These are phyloP conservation scores for Pezicula neosporulosa DNA, from an alignment of 2,329 filamentous ascomycete genomes.

Conservation along the genomic window DNA sequence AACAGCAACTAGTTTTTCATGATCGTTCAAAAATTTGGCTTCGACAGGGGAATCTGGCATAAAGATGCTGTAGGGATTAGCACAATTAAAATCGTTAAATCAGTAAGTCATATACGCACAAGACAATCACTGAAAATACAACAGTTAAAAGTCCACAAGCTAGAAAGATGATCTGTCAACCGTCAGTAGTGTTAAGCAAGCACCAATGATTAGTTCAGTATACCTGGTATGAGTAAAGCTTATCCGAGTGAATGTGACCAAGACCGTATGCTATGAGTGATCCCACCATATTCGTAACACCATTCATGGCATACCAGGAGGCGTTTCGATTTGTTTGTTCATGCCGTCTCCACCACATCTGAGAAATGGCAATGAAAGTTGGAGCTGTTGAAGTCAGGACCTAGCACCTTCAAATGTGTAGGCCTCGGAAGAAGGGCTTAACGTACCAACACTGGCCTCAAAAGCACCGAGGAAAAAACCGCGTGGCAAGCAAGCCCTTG, in stretches of 20 bases:
- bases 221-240: slow-evolving; percentile 31
- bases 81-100: not conserved
- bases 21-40: slow-evolving; percentile 43
- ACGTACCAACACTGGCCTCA: slow-evolving; percentile 18
- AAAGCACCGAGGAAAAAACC: slow-evolving; percentile 40
- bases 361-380: slow-evolving; percentile 53
- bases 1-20: slow-evolving; percentile 50
- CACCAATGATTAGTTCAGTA: not conserved
- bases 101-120: slow-evolving; percentile 14
- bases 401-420: not conserved
- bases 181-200: not conserved
- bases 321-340: slow-evolving; percentile 56
- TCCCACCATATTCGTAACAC: slow-evolving; percentile 35
- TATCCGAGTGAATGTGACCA: slow-evolving; percentile 49
- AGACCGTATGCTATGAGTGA: slow-evolving; percentile 37
- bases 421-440: too few species aligned
- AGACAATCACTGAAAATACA: slow-evolving; percentile 40
- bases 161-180: slow-evolving; percentile 40
- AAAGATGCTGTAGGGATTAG: slow-evolving; percentile 8
- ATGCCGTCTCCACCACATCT: slow-evolving; percentile 59
- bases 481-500: slow-evolving; percentile 29
- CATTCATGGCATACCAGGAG: slow-evolving; percentile 60
- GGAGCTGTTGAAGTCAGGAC: slow-evolving; percentile 30
- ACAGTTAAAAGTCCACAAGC: slow-evolving; percentile 51
- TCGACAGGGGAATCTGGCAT: slow-evolving; percentile 20